A percentile compares a stretch with the other conserved stretches of the same genome.
Conservation (phyloP, 2,329 filamentous ascomycete species). For the Triangularia setosa region DNA sequence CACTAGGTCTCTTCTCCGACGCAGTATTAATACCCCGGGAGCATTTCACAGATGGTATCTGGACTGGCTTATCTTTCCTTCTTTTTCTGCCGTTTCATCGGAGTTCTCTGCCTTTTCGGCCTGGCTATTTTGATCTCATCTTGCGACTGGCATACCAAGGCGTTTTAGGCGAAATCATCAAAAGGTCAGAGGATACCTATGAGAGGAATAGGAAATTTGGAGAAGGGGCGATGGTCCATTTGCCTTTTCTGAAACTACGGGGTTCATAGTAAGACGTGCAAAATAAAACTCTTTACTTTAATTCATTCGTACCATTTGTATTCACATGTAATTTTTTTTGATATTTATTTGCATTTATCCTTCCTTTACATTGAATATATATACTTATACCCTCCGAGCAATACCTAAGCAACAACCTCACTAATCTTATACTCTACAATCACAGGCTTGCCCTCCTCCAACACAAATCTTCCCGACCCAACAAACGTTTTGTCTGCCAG, state of each 20-base stretch:
- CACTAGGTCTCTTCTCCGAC: not conserved
- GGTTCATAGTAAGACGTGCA: not conserved
- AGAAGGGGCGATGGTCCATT: not conserved
- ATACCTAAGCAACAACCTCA: constrained; percentile 31
- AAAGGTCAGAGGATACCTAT: not conserved
- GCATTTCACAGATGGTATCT: not conserved
- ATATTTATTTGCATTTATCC: not conserved
- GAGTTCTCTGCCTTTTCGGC: not conserved
- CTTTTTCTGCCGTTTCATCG: not conserved
- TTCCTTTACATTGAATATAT: not conserved
- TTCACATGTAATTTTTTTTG: not conserved
- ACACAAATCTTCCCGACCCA: constrained; percentile 39
- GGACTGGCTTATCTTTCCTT: not conserved
- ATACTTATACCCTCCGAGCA: not conserved
- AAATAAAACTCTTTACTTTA: not conserved
- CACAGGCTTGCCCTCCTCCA: constrained; percentile 36
- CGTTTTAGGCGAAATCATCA: not conserved
- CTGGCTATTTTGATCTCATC: not conserved
- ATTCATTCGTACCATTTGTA: not conserved
- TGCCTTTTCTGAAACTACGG: not conserved
- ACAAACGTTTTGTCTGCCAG: constrained; percentile 41
- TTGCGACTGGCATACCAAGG: not conserved
- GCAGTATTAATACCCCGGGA: not conserved
- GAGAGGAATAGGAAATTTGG: not conserved
- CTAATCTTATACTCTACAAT: constrained; percentile 45